Evolutionary conservation across 495 filamentous ascomycete species (phyloP), one percentile per base, ranked within the genome.

Genomic region (Lasiosphaeriaceae sp.): DNA sequence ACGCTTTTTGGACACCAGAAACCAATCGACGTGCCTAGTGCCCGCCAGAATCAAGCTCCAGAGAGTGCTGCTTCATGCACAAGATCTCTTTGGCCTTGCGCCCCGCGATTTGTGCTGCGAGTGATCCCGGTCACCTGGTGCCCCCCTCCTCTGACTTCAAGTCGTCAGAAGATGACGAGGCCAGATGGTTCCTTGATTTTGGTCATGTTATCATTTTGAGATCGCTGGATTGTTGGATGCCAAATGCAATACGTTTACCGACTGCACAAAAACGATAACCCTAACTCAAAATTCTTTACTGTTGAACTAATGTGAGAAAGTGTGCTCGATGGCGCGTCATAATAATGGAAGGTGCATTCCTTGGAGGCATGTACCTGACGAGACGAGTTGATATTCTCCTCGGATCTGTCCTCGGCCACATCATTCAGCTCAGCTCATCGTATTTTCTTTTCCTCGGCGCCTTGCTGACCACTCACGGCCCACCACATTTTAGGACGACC

Each of bases 401-500:
- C n/a, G n/a, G n/a, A n/a, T n/a, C n/a, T 31, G 4, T 31, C 26
- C 9, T 43, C 0, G 39, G 14, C 8, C 39, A 16, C 39, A 43
- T 43, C 39, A 43, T 5, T 43, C 39, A 43, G 39, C 39, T 43
- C 39, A 34, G 12, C 23, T 52, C 50, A 14, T 45, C 37, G 7
- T 14, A 8, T 50, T 22, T 45, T 39, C n/a, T 55, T 48, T 45
- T 45, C 17, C 43, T 54, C 21, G 62, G 65, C 65, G 62, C 55
- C 57, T 64, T 48, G 44, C 45, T 59, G 58, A 51, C 58, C 65
- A 57, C 50, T 68, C 57, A 61, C 39, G 35, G 47, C 47, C 41
- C 54, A 66, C 65, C 65, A 61, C 57, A 60, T 55, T 52, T 31
- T 31, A 31, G 9, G 26, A 3, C 26, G 26, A 9, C 4, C 26